These are phyloP conservation scores for Moricandia moricandioides DNA, from an alignment of 345 rosid species.

Conservation along the genomic window DNA sequence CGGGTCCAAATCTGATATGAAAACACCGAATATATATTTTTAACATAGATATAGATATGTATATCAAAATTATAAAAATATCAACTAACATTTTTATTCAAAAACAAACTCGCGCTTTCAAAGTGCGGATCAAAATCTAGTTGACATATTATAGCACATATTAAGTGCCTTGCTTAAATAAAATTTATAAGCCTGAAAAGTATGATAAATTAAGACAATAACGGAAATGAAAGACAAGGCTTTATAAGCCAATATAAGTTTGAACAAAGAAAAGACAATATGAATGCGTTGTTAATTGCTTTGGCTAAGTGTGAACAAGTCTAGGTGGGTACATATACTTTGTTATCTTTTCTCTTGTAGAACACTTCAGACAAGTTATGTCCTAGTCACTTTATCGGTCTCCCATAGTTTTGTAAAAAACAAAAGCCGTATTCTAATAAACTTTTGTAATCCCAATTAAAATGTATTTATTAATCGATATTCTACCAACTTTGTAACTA, in stretches of 20 bases:
- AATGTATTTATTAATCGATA: background rate
- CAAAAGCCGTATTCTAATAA: slow-evolving; percentile 7
- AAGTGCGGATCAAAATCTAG: no score
- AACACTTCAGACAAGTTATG: slow-evolving; percentile 20
- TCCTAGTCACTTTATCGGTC: slow-evolving; percentile 53
- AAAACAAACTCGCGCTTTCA: no score
- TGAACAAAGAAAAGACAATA: background rate
- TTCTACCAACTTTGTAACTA: slow-evolving; percentile 31
- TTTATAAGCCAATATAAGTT: background rate
- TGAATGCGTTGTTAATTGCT: background rate
- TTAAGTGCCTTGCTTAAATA: background rate
- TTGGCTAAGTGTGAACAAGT: slow-evolving; percentile 27
- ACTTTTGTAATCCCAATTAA: background rate
- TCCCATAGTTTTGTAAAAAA: slow-evolving; percentile 4
- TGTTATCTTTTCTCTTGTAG: slow-evolving; percentile 45
- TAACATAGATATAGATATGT: background rate
- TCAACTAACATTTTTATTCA: no score
- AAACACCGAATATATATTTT: background rate
- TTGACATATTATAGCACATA: background rate
- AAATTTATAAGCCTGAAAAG: background rate
- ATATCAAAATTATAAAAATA: background rate
- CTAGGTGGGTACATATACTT: slow-evolving; percentile 44
- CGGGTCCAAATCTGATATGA: no score
- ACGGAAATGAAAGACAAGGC: background rate
- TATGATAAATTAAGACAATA: background rate